These are phyloP conservation scores for Typha latifolia DNA, from an alignment of 176 grass and related monocot species.

Conservation along the genomic window DNA sequence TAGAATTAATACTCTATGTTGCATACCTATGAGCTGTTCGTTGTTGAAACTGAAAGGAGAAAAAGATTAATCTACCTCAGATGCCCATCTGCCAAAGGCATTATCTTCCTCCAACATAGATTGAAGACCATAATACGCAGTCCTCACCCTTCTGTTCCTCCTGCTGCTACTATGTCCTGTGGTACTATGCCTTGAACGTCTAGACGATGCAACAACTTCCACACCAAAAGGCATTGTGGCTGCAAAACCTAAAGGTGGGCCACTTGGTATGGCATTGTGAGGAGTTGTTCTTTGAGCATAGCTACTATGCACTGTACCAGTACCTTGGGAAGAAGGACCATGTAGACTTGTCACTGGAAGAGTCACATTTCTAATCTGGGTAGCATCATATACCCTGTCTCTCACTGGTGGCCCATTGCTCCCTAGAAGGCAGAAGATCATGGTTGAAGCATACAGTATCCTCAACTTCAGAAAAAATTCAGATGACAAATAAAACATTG, in stretches of 20 bases:
- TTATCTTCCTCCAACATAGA: slow-evolving; percentile 23
- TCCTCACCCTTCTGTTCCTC: slow-evolving; percentile 45
- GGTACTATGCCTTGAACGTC: slow-evolving; percentile 30
- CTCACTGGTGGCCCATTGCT: neutral
- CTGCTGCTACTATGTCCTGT: slow-evolving; percentile 23
- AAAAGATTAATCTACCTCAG: slow-evolving; percentile 9
- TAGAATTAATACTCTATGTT: slow-evolving; percentile 12
- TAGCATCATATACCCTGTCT: slow-evolving; percentile 16
- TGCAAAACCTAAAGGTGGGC: slow-evolving; percentile 20
- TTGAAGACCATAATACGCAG: slow-evolving; percentile 35
- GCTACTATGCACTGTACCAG: slow-evolving; percentile 18
- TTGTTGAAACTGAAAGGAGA: neutral
- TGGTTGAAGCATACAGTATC: neutral
- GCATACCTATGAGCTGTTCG: neutral
- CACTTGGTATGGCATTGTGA: slow-evolving; percentile 14
- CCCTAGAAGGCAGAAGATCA: slow-evolving; percentile 6
- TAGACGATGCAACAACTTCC: slow-evolving; percentile 28
- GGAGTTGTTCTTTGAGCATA: slow-evolving; percentile 34
- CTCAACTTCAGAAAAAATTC: slow-evolving; percentile 4
- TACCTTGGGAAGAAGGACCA: slow-evolving; percentile 15
- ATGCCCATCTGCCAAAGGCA: slow-evolving; percentile 24
- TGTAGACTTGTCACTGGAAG: slow-evolving; percentile 22
- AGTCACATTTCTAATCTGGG: slow-evolving; percentile 24
- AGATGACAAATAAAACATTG: slow-evolving; percentile 12
- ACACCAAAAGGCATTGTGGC: slow-evolving; percentile 2